Base-by-base conservation (phyloP, 345 rosid genomes). In the Erucastrum elatum region DNA sequence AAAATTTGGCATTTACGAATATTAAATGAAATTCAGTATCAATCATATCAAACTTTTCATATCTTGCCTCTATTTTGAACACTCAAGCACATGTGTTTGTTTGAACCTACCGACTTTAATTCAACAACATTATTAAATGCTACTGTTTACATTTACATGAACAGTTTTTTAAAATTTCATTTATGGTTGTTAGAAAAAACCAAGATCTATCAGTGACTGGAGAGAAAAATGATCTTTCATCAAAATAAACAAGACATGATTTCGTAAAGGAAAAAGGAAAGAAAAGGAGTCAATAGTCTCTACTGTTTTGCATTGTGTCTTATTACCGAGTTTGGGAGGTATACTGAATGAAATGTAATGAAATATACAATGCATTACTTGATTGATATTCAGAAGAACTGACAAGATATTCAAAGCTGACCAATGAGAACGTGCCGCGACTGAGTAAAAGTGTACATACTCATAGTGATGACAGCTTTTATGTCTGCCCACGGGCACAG, bases 401-500 rank as follows among this genome's bases (percentile, higher is more conserved):
- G 76, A 77, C 81, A 77, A 71, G 71, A 41, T 56, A 66, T 30
- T 78, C 30, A 72, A 74, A 44, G 0, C 27, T 79, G 49, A 30
- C 82, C 78, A 79, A 79, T 79, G 70, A 79, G 71, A 79, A 74
- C 66, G 37, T 73, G 82, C 70, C 82, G 12, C 33, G 68, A 27
- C 16, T 72, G 60, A 16, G 44, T 15, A 65, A 56, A 75, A 65
- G 61, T 31, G 56, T 61, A 51, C 25, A 64, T 61, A 49, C 25
- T 46, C 64, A 37, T 78, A n/a, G 77, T 58, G 77, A 46, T 79
- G 82, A 79, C 78, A 74, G 82, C 82, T 74, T 74, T 79, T 35
- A 79, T 79, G 78, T 74, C 71, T 79, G 82, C 79, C 78, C 82
- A 79, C 82, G 82, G 75, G 78, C 78, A 79, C 68, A 79, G 1